Conservation (phyloP, 495 filamentous ascomycete genomes). For the Penicillium cosmopolitanum region DNA sequence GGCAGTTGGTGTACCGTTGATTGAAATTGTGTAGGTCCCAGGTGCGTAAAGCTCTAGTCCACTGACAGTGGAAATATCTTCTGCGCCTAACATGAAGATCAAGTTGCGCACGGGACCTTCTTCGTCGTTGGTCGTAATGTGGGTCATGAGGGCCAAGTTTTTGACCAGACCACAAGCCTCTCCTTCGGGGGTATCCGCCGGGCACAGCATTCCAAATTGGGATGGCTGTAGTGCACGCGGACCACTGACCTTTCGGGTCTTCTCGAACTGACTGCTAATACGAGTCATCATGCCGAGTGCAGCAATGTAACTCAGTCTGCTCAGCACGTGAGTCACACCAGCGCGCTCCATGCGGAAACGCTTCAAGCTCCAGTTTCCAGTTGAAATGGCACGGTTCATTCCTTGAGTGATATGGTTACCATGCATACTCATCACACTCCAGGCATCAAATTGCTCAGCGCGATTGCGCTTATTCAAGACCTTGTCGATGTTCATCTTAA, state of each 20-base stretch:
- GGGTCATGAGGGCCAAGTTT: conserved; percentile 98
- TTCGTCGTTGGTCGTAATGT: conserved; percentile 95
- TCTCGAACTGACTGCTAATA: conserved; percentile 98
- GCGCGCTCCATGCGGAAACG: conserved; percentile 98
- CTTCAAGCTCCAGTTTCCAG: conserved; percentile 95
- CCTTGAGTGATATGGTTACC: conserved; percentile 83
- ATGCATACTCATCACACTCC: conserved; percentile 72
- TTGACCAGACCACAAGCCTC: conserved; percentile 98
- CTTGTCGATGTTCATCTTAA: conserved; percentile 92
- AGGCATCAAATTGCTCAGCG: conserved; percentile 83
- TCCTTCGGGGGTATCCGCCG: conserved; percentile 96
- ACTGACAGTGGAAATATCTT: conserved; percentile 71
- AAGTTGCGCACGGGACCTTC: conserved; percentile 83
- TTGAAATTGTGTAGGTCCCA: conserved; percentile 87
- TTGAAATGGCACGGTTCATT: conserved; percentile 91
- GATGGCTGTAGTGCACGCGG: conserved; percentile 95
- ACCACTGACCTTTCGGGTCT: conserved; percentile 93
- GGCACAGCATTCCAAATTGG: conserved; percentile 96
- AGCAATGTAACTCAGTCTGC: conserved; percentile 92
- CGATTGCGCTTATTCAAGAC: conserved; percentile 87
- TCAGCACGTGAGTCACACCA: conserved; percentile 95
- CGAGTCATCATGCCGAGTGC: conserved; percentile 99
- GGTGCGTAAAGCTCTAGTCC: conserved; percentile 81
- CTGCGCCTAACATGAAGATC: conserved; percentile 75
- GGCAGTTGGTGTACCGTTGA: conserved; percentile 92